Base-by-base conservation (phyloP, 2,329 filamentous ascomycete species). In the Xylaria sp. region DNA sequence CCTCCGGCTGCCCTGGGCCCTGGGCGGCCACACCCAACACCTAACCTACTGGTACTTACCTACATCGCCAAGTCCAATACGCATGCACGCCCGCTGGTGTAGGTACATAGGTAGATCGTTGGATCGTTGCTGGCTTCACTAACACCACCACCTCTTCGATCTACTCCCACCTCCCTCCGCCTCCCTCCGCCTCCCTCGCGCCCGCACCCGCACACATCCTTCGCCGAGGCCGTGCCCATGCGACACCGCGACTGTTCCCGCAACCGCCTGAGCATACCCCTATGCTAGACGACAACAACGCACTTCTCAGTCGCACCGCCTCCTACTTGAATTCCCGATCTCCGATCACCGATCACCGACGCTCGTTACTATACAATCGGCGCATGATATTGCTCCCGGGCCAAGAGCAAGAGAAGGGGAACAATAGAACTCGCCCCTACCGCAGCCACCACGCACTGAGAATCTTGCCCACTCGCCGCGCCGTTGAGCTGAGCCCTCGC, bases 311-410 rank as follows among this genome's bases (percentile, higher is more conserved):
- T 44, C 27, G 10, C 23, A 21, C 23, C 35, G 5, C 23, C 46
- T 25, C 3, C 33, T 19, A 23, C 44, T 21, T 33, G n/a, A n/a
- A n/a, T n/a, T n/a, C n/a, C n/a, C n/a, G n/a, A n/a, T n/a, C n/a
- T n/a, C n/a, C n/a, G n/a, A n/a, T n/a, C n/a, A n/a, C n/a, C 43
- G 11, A 35, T 35, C 31, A 40, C 58, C 54, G 51, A 59, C 59
- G 46, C 54, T 62, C 62, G 54, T 64, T 64, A 59, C 10, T 27
- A 41, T 43, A 47, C 40, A 23, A 47, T 51, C 44, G 3, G 37
- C 49, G 11, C 5, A 47, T n/a, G n/a, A 47, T 27, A 49, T 58
- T 49, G 31, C 25, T 27, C 33, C 17, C 23, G 15, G n/a, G 37
- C 54, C 9, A 46, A 21, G 51, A 55, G 54, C 35, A 56, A 46